Conservation (phyloP, 345 rosid genomes). For the Fremontodendron californicum region DNA sequence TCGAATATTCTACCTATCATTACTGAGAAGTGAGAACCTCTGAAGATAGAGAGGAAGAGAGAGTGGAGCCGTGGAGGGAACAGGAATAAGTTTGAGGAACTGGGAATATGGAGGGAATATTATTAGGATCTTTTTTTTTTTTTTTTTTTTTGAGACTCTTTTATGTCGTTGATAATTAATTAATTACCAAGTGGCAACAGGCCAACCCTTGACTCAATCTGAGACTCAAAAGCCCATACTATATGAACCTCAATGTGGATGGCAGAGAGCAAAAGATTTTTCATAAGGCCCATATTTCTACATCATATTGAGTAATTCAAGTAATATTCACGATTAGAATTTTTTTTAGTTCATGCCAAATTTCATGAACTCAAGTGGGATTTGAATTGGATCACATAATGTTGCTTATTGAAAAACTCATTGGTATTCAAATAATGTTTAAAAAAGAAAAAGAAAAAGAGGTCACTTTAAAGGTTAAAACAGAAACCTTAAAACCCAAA, state of each 20-base stretch:
- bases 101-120: constrained; percentile 3
- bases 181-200: neutral
- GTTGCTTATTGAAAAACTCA: neutral
- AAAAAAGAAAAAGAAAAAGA: neutral
- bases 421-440: neutral
- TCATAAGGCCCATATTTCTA: neutral
- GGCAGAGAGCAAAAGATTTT: neutral
- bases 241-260: neutral
- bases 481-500: constrained; percentile 11
- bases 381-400: neutral
- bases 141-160: neutral
- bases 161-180: neutral
- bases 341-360: neutral
- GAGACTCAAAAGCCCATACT: neutral
- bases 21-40: neutral
- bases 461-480: neutral
- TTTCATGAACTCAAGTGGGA: neutral
- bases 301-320: neutral
- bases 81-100: neutral
- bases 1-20: neutral
- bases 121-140: neutral
- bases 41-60: neutral
- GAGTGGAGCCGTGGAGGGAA: neutral
- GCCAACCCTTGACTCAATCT: neutral
- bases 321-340: neutral